Evolutionary conservation across 2,329 filamentous ascomycete genomes (phyloP).

Genomic region (Phaeosphaeria sp.): DNA sequence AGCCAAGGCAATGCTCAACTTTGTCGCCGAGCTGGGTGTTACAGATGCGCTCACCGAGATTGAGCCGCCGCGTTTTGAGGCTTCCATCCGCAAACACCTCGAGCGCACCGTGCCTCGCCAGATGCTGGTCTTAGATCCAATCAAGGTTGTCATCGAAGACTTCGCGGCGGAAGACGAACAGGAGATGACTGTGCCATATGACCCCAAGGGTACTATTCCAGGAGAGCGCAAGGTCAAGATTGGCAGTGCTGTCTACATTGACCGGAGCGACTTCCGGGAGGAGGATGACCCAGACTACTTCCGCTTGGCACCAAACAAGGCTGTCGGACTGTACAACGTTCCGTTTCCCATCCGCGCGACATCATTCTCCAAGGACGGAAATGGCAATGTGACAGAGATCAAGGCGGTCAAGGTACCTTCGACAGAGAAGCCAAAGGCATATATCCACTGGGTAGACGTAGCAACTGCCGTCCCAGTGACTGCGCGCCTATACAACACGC

Average conservation of each 20-base stretch:
- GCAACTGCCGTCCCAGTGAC: slow-evolving; percentile 67
- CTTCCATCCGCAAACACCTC: slow-evolving; percentile 83
- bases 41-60: slow-evolving; percentile 83
- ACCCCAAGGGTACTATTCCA: slow-evolving; percentile 72
- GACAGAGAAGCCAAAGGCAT: slow-evolving; percentile 70
- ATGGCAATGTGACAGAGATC: slow-evolving; percentile 71
- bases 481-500: slow-evolving; percentile 77
- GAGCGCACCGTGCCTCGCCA: slow-evolving; percentile 87
- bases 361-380: slow-evolving; percentile 71
- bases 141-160: slow-evolving; percentile 83
- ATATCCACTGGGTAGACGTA: slow-evolving; percentile 87
- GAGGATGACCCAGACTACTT: slow-evolving; percentile 77
- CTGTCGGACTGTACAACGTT: slow-evolving; percentile 75
- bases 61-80: slow-evolving; percentile 82
- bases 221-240: slow-evolving; percentile 66
- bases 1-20: slow-evolving; percentile 85
- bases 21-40: slow-evolving; percentile 89
- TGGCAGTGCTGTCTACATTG: slow-evolving; percentile 84
- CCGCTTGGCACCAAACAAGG: slow-evolving; percentile 76
- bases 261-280: slow-evolving; percentile 78
- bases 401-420: slow-evolving; percentile 71
- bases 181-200: slow-evolving; percentile 77
- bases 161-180: slow-evolving; percentile 71
- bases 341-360: slow-evolving; percentile 73
- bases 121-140: slow-evolving; percentile 87